Evolutionary conservation across 2,329 filamentous ascomycete genomes (phyloP), one percentile per base, ranked within the genome.

Genomic region (Colletotrichum sp.): DNA sequence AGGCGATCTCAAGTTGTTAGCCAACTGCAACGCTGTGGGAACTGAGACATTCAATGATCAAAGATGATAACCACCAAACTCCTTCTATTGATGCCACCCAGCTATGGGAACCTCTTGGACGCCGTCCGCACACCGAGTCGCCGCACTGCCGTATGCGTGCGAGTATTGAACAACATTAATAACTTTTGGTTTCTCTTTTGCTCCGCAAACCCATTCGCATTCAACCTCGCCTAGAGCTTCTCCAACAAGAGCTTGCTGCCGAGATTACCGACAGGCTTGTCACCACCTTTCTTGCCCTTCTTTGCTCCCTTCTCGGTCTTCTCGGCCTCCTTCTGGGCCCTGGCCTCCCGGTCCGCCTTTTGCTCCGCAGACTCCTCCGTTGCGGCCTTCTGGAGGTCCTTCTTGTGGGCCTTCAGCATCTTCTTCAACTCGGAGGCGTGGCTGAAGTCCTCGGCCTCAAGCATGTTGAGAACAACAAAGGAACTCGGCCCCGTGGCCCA

Each of bases 401-500:
- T 93, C 88, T 92, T 95, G 79, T 93, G 92, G 86, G 94, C 94
- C 87, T 92, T 94, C 79, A 98, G 86, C 16, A 88, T 90, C 83
- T 93, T 92, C 82, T 93, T 87, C 69, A 98, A 87, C 80, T 94
- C 93, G 18, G 90, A 89, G 80, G 90, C 92, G 80, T 92, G 89
- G 30, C 88, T 88, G 80, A 97, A 97, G 74, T 92, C 92, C 26
- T 91, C 88, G 0, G 94, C 91, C 86, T 99, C 96, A 7, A 96
- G 85, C 79, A 99, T 87, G 18, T 93, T 94, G 30, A 99, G 90
- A 6, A 98, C 90, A 13, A 98, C 95, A 80, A 98, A 99, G 2
- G 95, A 95, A 79, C 95, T 96, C 2, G 94, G 91, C 0, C 96
- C 95, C 0, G 93, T 96, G 0, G 96, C 96, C 97, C 97, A 99